Evolutionary conservation across 345 rosid species (phyloP).

Genomic region (Trapa bicornis): DNA sequence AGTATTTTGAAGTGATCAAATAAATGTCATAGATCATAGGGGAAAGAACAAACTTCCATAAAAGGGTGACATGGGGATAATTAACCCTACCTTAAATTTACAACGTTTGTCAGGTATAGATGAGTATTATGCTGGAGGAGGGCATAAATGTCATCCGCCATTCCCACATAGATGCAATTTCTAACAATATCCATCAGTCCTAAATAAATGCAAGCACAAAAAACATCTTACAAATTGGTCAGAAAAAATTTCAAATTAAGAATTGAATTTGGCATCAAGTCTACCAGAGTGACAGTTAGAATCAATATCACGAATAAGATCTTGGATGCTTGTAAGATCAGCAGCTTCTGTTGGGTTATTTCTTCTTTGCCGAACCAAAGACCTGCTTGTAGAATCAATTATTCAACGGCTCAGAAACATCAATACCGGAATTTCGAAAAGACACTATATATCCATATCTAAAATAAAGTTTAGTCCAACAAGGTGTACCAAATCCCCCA

Average conservation of each 20-base stretch:
- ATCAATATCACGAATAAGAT: conserved; percentile 58
- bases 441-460: not conserved
- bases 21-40: not conserved
- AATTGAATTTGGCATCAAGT: conserved; percentile 7
- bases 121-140: conserved; percentile 77
- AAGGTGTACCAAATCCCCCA: not conserved
- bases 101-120: conserved; percentile 81
- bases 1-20: not conserved
- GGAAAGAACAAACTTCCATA: not conserved
- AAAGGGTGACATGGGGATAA: not conserved
- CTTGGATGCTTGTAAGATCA: conserved; percentile 84
- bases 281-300: conserved; percentile 57
- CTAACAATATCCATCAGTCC: conserved; percentile 69
- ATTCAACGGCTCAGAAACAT: not conserved
- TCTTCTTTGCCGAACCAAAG: conserved; percentile 76
- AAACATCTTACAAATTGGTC: conserved; percentile 2
- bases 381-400: conserved; percentile 26
- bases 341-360: conserved; percentile 84
- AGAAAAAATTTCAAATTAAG: conserved; percentile 3
- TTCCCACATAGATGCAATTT: conserved; percentile 82
- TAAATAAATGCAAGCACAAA: conserved; percentile 17
- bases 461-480: not conserved
- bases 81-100: conserved; percentile 55
- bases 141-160: conserved; percentile 89
- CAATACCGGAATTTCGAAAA: not conserved